Evolutionary conservation across 352 stramenopile species (phyloP), one percentile per base, ranked within the genome.

Genomic region (Phytophthora cryptogea): DNA sequence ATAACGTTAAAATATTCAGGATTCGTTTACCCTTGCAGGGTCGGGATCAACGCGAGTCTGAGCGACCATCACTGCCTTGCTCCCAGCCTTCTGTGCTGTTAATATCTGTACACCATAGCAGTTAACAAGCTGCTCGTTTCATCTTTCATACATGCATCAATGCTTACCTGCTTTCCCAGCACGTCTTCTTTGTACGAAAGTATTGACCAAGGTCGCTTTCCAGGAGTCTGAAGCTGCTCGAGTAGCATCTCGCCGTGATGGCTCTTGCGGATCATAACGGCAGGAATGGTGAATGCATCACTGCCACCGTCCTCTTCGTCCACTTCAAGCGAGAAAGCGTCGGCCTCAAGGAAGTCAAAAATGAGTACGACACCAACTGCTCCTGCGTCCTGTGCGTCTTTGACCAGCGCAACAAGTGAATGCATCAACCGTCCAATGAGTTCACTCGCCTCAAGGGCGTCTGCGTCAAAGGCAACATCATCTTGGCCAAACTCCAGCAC

Each of bases 101-200:
- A 83, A 59, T 33, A 92, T 85, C 83, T 92, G 13, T 5, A 40
- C 10, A 41, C 11, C 14, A 51, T 46, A 10, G 4, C 10, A 2
- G 31, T 62, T 41, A 70, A 39, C 6, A 41, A 20, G 13, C 8
- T 16, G 40, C 20, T 13, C 0, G 8, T 17, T 17, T 0, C 35
- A 40, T 17, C 36, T 41, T n/a, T 20, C 14, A 41, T 6, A 5
- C 0, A 41, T 17, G 36, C 36, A 41, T 41, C 3, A 4, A 41
- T 5, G 14, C 31, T 9, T 33, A 88, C 83, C 79, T 92, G 78
- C 30, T 89, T 87, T 45, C 72, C 68, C n/a, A 92, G 48, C 4
- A 86, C 77, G 51, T 92, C 80, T 4, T 88, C 71, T 36, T 86
- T 86, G 56, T 74, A 72, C n/a, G 76, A 90, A 8, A 92, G 17